Evolutionary conservation across 1,284 basidiomycete genomes (phyloP).

Genomic region (Sporisorium iseilematis-ciliati): DNA sequence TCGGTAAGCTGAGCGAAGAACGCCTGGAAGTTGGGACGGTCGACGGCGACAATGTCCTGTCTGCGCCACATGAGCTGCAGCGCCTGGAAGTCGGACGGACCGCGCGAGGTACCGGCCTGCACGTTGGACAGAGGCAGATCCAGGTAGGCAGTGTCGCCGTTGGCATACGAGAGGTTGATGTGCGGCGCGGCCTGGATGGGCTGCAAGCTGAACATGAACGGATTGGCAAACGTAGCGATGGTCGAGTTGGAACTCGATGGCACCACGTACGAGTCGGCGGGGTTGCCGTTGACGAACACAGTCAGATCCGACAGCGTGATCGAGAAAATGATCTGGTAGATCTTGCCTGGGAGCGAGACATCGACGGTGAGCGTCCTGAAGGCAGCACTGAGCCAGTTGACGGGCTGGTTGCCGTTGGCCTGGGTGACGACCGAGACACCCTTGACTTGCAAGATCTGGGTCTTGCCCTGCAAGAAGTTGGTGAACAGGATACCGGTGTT

Average conservation of each 20-base stretch:
- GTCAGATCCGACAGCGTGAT: conserved; percentile 77
- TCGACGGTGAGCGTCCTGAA: conserved; percentile 78
- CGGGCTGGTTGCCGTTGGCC: conserved; percentile 72
- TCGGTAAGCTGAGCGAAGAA: conserved; percentile 77
- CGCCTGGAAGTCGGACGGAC: conserved; percentile 74
- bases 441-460: conserved; percentile 76
- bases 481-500: conserved; percentile 78
- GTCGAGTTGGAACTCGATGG: conserved; percentile 72
- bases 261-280: conserved; percentile 51
- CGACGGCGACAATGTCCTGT: conserved; percentile 74
- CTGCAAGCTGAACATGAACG: conserved; percentile 81
- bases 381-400: conserved; percentile 79
- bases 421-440: conserved; percentile 76
- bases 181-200: conserved; percentile 75
- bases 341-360: conserved; percentile 78
- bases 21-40: conserved; percentile 74
- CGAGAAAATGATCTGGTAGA: conserved; percentile 78
- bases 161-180: conserved; percentile 74
- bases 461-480: conserved; percentile 77
- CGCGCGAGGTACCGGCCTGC: conserved; percentile 78
- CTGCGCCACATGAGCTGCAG: conserved; percentile 74
- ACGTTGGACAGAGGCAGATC: conserved; percentile 73
- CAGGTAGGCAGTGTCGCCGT: conserved; percentile 76
- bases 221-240: conserved; percentile 79
- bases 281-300: conserved; percentile 72